A percentile compares a stretch with the other conserved stretches of the same genome.
These are phyloP conservation scores for Boletus sp. DNA, from an alignment of 768 basidiomycete genomes.

Conservation along the genomic window DNA sequence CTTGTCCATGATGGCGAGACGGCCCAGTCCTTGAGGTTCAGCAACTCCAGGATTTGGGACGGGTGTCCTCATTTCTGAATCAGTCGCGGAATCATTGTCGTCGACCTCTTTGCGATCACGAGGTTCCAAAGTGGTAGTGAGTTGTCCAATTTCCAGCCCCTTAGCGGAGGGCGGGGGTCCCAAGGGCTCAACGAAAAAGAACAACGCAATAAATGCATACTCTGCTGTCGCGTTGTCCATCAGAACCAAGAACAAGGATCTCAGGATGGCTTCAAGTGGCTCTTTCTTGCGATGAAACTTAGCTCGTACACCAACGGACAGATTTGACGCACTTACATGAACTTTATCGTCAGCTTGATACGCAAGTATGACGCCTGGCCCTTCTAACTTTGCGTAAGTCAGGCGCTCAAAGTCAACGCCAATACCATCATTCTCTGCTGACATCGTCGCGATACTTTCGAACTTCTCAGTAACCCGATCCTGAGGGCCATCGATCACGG, in stretches of 20 bases:
- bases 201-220: conserved; percentile 81
- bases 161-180: conserved; percentile 28
- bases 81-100: conserved; percentile 42
- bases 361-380: conserved; percentile 75
- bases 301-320: conserved; percentile 9
- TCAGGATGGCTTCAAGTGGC: conserved; percentile 77
- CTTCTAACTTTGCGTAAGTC: conserved; percentile 69
- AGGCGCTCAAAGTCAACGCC: conserved; percentile 56
- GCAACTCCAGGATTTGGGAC: conserved; percentile 28
- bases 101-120: conserved; percentile 39
- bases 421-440: conserved; percentile 40
- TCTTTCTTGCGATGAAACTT: conserved; percentile 56
- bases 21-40: conserved; percentile 24
- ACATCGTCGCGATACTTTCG: conserved; percentile 55
- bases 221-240: conserved; percentile 95
- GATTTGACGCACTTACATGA: conserved; percentile 60
- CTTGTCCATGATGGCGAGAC: conserved; percentile 43
- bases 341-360: conserved; percentile 89
- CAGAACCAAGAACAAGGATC: conserved; percentile 85
- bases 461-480: conserved; percentile 67
- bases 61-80: conserved; percentile 50
- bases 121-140: conserved; percentile 41
- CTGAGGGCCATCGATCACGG: conserved; percentile 36
- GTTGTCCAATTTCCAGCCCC: conserved; percentile 34
- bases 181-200: conserved; percentile 56